Base-by-base conservation (phyloP, 2,329 filamentous ascomycete genomes). In the Mariannaea sp. region DNA sequence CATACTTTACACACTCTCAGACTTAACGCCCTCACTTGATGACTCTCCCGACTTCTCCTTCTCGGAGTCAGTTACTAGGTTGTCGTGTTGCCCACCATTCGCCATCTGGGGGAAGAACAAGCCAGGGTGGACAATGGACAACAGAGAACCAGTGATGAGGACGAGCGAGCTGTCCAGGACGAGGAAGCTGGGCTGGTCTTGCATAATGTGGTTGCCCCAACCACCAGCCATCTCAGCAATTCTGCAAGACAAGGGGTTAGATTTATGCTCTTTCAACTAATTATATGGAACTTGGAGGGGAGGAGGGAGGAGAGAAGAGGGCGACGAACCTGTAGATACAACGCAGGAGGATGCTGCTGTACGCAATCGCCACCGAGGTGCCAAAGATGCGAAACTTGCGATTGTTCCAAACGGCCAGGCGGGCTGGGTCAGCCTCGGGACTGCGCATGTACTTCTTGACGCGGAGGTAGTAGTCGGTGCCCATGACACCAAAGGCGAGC, bases 121-220 rank as follows among this genome's bases (percentile, higher is more conserved):
- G 10, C 80, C 81, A 0, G 82, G 81, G 36, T 82, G 76, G 68
- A 83, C 82, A 19, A 70, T 67, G 5, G 80, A 79, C 29, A 85
- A 73, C 16, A 82, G 71, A 14, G 73, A 64, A 13, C 75, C 75
- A 20, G 78, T 75, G 52, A 84, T 69, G 20, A 81, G 66, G 47
- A 84, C 71, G 67, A 84, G 77, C 49, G 73, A 73, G 56, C 63
- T 63, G 61, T 87, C 84, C 32, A 86, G 75, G 10, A 81, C 77
- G 54, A 85, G 76, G 62, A 86, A 87, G 14, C 78, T 79, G 38
- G 75, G 71, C 71, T 87, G 74, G 68, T 86, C 77, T 59, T 83
- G 81, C 82, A 87, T 86, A 65, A 86, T 81, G 13, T 74, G 65
- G 70, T 84, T 85, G 8, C 80, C 81, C 83, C 83, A 87, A 16